Percentiles rank a stretch among this genome's conserved stretches.
Evolutionary conservation across 1,139 yeast species (phyloP).

Genomic region (Yamadazyma oceani): DNA sequence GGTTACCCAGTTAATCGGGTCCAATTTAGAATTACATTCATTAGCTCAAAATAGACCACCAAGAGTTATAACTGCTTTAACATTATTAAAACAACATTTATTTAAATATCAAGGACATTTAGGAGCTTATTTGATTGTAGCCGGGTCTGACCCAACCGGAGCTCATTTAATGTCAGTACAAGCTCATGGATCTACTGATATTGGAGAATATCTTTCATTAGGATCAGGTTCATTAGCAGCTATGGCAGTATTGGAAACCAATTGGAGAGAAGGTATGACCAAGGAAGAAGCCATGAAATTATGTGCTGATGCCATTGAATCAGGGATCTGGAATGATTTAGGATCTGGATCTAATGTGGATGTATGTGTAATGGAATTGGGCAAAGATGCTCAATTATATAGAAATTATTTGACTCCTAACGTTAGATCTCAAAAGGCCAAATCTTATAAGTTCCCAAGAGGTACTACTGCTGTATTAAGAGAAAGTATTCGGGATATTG

Average conservation of each 20-base stretch:
- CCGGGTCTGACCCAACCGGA: slow-evolving; percentile 96
- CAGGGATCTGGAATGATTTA: slow-evolving; percentile 98
- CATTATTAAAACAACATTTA: slow-evolving; percentile 90
- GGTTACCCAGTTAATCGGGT: slow-evolving; percentile 90
- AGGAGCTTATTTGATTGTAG: slow-evolving; percentile 95
- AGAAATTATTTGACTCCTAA: slow-evolving; percentile 93
- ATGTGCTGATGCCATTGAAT: slow-evolving; percentile 90
- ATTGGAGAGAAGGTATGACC: slow-evolving; percentile 76
- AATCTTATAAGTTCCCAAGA: slow-evolving; percentile 77
- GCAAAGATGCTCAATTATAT: slow-evolving; percentile 78
- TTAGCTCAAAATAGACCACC: slow-evolving; percentile 83
- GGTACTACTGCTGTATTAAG: slow-evolving; percentile 89
- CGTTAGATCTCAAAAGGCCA: slow-evolving; percentile 76
- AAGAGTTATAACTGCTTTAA: slow-evolving; percentile 89
- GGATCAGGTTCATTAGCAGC: slow-evolving; percentile 99
- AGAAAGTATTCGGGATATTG: slow-evolving; percentile 60
- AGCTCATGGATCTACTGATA: slow-evolving; percentile 97
- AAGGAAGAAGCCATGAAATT: slow-evolving; percentile 86
- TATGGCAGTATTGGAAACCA: slow-evolving; percentile 92
- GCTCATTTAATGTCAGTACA: slow-evolving; percentile 90
- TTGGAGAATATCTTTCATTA: slow-evolving; percentile 86
- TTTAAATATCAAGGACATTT: slow-evolving; percentile 96
- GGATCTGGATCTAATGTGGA: slow-evolving; percentile 99
- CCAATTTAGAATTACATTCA: slow-evolving; percentile 87
- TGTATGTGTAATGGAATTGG: slow-evolving; percentile 92